Evolutionary conservation across 75 land plant genomes (phyloP).

Genomic region (Azolla pinnata): DNA sequence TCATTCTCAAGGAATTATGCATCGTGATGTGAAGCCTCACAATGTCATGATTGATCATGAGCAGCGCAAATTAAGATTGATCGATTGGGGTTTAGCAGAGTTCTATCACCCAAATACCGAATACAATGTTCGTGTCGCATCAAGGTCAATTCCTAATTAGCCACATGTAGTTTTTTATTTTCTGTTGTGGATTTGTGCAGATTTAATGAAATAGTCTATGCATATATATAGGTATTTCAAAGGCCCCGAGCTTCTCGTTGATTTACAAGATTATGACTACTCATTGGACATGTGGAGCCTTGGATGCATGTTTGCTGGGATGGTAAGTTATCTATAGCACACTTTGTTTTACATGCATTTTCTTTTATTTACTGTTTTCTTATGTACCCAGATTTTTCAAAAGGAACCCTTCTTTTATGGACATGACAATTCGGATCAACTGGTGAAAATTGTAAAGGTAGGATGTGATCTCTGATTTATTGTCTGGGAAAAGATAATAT

Average conservation of each 20-base stretch:
- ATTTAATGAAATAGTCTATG: too few relatives aligned
- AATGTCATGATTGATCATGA: conserved; percentile 94
- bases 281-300: conserved; percentile 98
- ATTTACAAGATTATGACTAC: conserved; percentile 89
- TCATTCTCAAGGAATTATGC: conserved; percentile 91
- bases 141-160: too few relatives aligned
- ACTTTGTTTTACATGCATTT: background rate
- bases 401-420: conserved; percentile 97
- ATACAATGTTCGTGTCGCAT: conserved; percentile 80
- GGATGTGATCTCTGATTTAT: too few relatives aligned
- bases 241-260: conserved; percentile 82
- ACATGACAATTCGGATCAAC: conserved; percentile 88
- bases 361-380: background rate
- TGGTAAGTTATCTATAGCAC: conserved; percentile 34
- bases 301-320: conserved; percentile 99
- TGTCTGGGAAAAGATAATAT: too few relatives aligned
- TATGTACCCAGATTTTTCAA: conserved; percentile 60
- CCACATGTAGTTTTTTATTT: too few relatives aligned
- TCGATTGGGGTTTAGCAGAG: conserved; percentile 84
- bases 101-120: conserved; percentile 73
- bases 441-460: conserved; percentile 94
- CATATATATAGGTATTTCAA: conserved; percentile 64
- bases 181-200: too few relatives aligned
- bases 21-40: conserved; percentile 85
- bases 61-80: conserved; percentile 58